A percentile compares a stretch with the other conserved stretches of the same genome.
Evolutionary conservation across 768 basidiomycete species (phyloP).

Genomic region (Tricholoma flavovirens): DNA sequence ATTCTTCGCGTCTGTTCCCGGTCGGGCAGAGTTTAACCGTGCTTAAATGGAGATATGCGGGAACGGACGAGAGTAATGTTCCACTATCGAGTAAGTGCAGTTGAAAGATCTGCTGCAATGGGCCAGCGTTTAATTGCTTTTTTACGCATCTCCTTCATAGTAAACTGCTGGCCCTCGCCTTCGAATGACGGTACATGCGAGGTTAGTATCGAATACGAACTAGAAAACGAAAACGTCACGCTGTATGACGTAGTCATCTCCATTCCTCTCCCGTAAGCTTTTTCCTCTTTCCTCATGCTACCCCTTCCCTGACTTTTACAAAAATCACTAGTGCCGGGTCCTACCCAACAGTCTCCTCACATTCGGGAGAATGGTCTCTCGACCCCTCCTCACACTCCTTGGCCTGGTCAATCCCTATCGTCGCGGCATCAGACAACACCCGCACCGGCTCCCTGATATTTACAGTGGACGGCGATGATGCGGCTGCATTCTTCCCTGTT

Average conservation of each 20-base stretch:
- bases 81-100: slow-evolving; percentile 77
- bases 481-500: slow-evolving; percentile 89
- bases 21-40: slow-evolving; percentile 83
- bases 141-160: slow-evolving; percentile 35
- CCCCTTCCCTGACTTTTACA: neutral
- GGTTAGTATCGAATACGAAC: slow-evolving; percentile 95
- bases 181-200: slow-evolving; percentile 90
- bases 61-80: slow-evolving; percentile 87
- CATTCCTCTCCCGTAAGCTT: slow-evolving; percentile 86
- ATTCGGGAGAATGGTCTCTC: slow-evolving; percentile 76
- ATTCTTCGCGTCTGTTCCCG: slow-evolving; percentile 77
- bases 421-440: slow-evolving; percentile 54
- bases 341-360: slow-evolving; percentile 77
- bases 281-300: neutral
- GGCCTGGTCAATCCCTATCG: slow-evolving; percentile 74
- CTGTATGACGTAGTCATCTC: slow-evolving; percentile 84
- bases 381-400: slow-evolving; percentile 76
- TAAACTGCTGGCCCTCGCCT: slow-evolving; percentile 96
- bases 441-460: slow-evolving; percentile 89
- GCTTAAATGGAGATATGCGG: slow-evolving; percentile 87
- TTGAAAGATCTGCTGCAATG: neutral
- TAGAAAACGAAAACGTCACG: slow-evolving; percentile 76
- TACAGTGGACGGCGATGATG: slow-evolving; percentile 78
- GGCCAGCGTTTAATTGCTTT: neutral
- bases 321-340: slow-evolving; percentile 57